Percentiles rank a stretch among this genome's conserved stretches.
phyloP scores from a whole-genome alignment of 495 filamentous ascomycete genomes.

The Viridothelium virens region DNA sequence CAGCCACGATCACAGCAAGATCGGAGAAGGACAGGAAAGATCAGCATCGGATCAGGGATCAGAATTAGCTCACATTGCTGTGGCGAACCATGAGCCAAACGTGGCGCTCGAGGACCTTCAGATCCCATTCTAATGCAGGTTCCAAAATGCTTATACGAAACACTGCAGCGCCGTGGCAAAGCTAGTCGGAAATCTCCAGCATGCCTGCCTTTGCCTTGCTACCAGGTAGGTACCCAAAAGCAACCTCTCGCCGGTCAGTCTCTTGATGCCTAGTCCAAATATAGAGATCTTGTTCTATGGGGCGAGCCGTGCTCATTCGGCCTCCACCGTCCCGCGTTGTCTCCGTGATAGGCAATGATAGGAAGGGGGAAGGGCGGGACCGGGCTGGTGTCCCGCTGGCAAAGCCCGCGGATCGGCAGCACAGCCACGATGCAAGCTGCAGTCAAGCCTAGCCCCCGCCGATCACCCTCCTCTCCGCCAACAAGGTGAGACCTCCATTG shows the following conservation, averaged over 20 bases:
- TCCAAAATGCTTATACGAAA: not conserved
- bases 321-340: not conserved
- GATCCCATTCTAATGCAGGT: not conserved
- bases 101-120: not conserved
- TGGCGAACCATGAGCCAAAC: too few species aligned
- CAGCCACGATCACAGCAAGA: too few species aligned
- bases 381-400: not conserved
- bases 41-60: too few species aligned
- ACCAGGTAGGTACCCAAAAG: too few species aligned
- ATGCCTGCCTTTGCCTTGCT: too few species aligned
- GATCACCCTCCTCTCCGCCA: constrained; percentile 1
- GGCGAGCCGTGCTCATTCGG: not conserved
- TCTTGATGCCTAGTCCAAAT: too few species aligned
- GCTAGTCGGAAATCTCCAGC: not conserved
- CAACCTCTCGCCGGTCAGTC: too few species aligned
- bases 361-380: not conserved
- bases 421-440: constrained; percentile 2
- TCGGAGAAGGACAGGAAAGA: too few species aligned
- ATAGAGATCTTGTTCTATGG: not conserved
- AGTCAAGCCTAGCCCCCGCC: not conserved
- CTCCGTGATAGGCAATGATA: not conserved
- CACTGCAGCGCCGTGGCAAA: not conserved
- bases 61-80: too few species aligned
- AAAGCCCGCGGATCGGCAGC: constrained; percentile 5
- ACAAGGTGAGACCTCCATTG: not conserved